Conservation (phyloP, 2,329 filamentous ascomycete genomes). For the Alternaria sp. region DNA sequence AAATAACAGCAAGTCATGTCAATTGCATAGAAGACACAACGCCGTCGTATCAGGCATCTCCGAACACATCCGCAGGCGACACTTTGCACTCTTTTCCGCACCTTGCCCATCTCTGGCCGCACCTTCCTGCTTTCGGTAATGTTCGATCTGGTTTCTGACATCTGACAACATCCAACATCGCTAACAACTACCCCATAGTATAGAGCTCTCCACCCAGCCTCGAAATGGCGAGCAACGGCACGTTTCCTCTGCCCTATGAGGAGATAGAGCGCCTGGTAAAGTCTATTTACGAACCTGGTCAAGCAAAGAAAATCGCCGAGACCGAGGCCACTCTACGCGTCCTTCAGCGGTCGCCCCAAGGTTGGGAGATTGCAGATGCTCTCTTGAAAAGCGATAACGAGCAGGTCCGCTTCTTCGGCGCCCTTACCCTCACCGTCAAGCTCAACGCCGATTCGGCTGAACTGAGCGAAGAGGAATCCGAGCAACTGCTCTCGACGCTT, state of each 20-base stretch:
- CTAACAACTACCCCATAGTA: neutral
- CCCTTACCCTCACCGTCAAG: conserved; percentile 91
- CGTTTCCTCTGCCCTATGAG: conserved; percentile 42
- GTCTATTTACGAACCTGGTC: conserved; percentile 60
- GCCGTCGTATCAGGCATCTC: neutral
- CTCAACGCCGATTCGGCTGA: conserved; percentile 81
- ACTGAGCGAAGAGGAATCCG: conserved; percentile 46
- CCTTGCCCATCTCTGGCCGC: conserved; percentile 6
- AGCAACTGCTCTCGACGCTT: conserved; percentile 50
- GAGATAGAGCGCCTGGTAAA: conserved; percentile 58
- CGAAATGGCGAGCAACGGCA: conserved; percentile 35
- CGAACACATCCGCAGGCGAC: neutral
- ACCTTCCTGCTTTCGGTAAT: conserved; percentile 15
- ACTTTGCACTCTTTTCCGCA: conserved; percentile 4
- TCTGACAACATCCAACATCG: neutral
- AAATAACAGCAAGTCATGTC: conserved; percentile 8
- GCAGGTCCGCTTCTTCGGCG: conserved; percentile 89
- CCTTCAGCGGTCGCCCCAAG: conserved; percentile 79
- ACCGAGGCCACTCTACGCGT: conserved; percentile 79
- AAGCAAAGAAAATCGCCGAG: conserved; percentile 56
- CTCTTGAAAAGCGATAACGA: conserved; percentile 74
- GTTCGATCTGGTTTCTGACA: conserved; percentile 3
- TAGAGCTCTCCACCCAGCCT: neutral
- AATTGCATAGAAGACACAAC: neutral
- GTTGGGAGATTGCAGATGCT: conserved; percentile 85